phyloP scores from a whole-genome alignment of 805 yeast species.

The Cyberlindnera xylosilytica region DNA sequence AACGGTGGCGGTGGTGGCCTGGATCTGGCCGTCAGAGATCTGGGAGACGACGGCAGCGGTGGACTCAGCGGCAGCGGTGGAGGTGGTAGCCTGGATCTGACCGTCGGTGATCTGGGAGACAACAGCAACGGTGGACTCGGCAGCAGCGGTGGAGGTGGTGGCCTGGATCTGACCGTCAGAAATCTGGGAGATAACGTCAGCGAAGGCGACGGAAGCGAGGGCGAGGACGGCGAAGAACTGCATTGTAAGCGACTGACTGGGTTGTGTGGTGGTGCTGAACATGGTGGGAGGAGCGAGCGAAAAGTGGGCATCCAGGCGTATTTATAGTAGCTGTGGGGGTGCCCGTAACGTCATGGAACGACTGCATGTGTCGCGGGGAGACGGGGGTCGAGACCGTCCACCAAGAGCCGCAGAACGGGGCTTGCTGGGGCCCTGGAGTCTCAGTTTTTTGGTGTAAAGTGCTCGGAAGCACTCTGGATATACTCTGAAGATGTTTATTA shows the following conservation, averaged over 20 bases:
- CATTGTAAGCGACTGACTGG: slow-evolving; percentile 1
- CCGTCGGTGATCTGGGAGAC: slow-evolving; percentile 1
- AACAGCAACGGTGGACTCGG: background rate
- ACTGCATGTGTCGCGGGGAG: background rate
- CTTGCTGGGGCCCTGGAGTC: too few relatives aligned
- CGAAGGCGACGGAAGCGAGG: background rate
- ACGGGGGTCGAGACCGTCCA: too few relatives aligned
- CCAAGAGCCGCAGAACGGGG: too few relatives aligned
- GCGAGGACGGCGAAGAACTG: slow-evolving; percentile 1
- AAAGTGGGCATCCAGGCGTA: background rate
- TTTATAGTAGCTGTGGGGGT: background rate
- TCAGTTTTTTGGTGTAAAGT: too few relatives aligned
- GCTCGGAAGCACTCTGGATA: too few relatives aligned
- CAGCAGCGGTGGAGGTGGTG: background rate
- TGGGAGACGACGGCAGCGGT: background rate
- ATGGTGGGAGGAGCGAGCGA: background rate
- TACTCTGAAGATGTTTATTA: too few relatives aligned
- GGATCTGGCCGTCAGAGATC: background rate
- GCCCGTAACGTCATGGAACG: background rate
- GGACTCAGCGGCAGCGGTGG: background rate
- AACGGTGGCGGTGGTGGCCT: background rate
- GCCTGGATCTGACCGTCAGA: background rate
- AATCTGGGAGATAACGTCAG: background rate
- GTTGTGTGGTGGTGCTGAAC: background rate
- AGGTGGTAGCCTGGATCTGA: slow-evolving; percentile 1